Percentiles rank a stretch among this genome's conserved stretches.
These are phyloP conservation scores for Arthonia radiata DNA, from an alignment of 495 filamentous ascomycete species.

Conservation along the genomic window DNA sequence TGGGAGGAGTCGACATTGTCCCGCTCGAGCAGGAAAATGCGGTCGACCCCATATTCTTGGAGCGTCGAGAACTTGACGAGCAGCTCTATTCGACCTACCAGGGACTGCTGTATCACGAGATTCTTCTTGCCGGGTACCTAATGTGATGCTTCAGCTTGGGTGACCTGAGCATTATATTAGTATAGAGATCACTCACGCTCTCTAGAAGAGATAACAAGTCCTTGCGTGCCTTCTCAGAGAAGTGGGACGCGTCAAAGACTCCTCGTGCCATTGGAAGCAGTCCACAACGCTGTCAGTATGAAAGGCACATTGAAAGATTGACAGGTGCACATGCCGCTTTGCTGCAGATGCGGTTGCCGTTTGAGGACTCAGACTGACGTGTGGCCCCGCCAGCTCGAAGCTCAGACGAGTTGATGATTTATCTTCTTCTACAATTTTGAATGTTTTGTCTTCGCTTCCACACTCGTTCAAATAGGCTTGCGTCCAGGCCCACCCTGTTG, in stretches of 20 bases:
- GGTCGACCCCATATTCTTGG: slow-evolving; percentile 89
- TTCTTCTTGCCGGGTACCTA: slow-evolving; percentile 98
- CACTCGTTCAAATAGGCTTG: not conserved
- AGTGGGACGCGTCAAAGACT: slow-evolving; percentile 52
- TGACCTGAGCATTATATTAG: slow-evolving; percentile 1
- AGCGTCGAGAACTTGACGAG: slow-evolving; percentile 82
- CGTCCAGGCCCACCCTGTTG: not conserved
- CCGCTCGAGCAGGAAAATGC: slow-evolving; percentile 86
- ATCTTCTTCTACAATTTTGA: not conserved
- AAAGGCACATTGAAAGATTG: not conserved
- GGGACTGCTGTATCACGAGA: slow-evolving; percentile 69
- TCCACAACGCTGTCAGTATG: not conserved
- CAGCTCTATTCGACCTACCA: slow-evolving; percentile 71
- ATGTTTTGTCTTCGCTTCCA: not conserved
- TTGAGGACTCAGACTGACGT: not conserved
- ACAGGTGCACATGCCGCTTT: not conserved
- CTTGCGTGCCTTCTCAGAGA: slow-evolving; percentile 60
- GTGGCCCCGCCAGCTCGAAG: slow-evolving; percentile 6
- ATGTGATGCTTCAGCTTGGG: not conserved
- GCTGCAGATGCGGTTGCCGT: not conserved
- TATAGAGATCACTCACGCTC: slow-evolving; percentile 45
- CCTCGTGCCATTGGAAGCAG: slow-evolving; percentile 15
- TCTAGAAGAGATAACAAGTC: slow-evolving; percentile 71
- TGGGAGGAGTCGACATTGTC: slow-evolving; percentile 79
- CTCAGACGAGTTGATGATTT: slow-evolving; percentile 7